These are phyloP conservation scores for Pseudogymnoascus pannorum DNA, from an alignment of 2,329 filamentous ascomycete genomes.

Conservation along the genomic window DNA sequence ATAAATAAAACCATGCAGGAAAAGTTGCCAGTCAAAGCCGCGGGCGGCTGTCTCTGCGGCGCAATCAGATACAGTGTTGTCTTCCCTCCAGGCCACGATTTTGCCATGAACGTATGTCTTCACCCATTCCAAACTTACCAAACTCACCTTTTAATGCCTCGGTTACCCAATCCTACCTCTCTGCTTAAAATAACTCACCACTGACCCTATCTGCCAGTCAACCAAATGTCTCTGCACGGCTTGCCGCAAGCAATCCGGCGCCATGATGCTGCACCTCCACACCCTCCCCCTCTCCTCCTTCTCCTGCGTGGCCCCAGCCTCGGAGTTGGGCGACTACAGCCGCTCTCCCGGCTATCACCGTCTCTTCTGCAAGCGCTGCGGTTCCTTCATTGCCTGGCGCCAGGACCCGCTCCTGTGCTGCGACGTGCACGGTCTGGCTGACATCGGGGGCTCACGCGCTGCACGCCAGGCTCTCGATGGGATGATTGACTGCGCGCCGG, in stretches of 20 bases:
- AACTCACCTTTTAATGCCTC: neutral
- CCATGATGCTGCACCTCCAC: slow-evolving; percentile 39
- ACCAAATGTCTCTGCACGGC: slow-evolving; percentile 48
- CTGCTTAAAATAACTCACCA: neutral
- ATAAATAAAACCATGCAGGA: neutral
- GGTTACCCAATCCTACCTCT: neutral
- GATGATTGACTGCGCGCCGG: neutral
- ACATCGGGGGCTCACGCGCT: neutral
- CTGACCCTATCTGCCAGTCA: slow-evolving; percentile 27
- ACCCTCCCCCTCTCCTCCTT: slow-evolving; percentile 31
- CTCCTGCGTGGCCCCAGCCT: slow-evolving; percentile 23
- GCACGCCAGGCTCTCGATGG: slow-evolving; percentile 1
- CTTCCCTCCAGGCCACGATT: slow-evolving; percentile 41
- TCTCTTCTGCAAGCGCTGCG: slow-evolving; percentile 44
- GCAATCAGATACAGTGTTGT: slow-evolving; percentile 41
- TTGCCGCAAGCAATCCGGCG: slow-evolving; percentile 45
- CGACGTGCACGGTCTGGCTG: neutral
- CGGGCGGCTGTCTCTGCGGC: slow-evolving; percentile 46
- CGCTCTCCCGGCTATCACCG: slow-evolving; percentile 36
- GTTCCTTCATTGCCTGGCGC: slow-evolving; percentile 43
- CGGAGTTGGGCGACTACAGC: slow-evolving; percentile 31
- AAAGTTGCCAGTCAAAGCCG: slow-evolving; percentile 26
- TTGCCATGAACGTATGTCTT: slow-evolving; percentile 29
- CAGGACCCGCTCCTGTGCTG: neutral
- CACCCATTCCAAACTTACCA: slow-evolving; percentile 1